Evolutionary conservation across 2,329 filamentous ascomycete genomes (phyloP).

Genomic region (Sclerotinia glacialis): DNA sequence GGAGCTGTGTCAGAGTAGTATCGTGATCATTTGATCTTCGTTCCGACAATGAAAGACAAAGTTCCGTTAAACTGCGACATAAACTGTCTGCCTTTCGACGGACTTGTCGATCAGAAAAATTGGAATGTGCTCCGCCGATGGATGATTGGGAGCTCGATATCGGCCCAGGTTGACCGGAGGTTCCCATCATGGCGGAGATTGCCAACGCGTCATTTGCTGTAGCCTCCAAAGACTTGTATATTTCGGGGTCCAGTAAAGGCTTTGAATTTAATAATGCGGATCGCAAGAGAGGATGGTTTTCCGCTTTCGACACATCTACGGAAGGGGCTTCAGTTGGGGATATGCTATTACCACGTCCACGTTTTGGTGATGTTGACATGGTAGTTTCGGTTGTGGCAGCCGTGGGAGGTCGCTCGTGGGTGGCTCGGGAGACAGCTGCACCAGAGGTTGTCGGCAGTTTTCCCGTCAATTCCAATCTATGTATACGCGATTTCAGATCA

Average conservation of each 20-base stretch:
- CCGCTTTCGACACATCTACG: conserved; percentile 47
- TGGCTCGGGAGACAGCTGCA: conserved; percentile 62
- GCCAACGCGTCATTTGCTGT: conserved; percentile 78
- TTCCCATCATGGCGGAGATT: conserved; percentile 74
- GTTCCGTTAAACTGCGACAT: conserved; percentile 86
- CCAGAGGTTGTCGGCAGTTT: conserved; percentile 81
- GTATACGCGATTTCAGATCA: conserved; percentile 89
- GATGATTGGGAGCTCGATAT: conserved; percentile 58
- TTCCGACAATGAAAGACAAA: conserved; percentile 80
- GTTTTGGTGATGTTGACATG: conserved; percentile 84
- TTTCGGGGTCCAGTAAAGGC: conserved; percentile 62
- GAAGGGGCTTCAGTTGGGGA: conserved; percentile 48
- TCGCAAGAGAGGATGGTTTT: conserved; percentile 73
- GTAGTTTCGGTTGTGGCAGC: conserved; percentile 90
- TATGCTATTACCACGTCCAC: conserved; percentile 52
- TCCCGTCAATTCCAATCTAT: conserved; percentile 83
- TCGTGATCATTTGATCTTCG: conserved; percentile 41
- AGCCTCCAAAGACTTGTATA: conserved; percentile 77
- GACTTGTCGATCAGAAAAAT: conserved; percentile 75
- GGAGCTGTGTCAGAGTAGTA: conserved; percentile 23
- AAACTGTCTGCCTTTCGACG: conserved; percentile 89
- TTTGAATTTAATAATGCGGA: conserved; percentile 79
- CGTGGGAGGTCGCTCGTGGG: conserved; percentile 78
- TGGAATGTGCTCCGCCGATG: conserved; percentile 41
- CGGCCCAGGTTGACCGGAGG: conserved; percentile 63